phyloP scores from a whole-genome alignment of 2,329 filamentous ascomycete species.

The Apiospora arundinis region DNA sequence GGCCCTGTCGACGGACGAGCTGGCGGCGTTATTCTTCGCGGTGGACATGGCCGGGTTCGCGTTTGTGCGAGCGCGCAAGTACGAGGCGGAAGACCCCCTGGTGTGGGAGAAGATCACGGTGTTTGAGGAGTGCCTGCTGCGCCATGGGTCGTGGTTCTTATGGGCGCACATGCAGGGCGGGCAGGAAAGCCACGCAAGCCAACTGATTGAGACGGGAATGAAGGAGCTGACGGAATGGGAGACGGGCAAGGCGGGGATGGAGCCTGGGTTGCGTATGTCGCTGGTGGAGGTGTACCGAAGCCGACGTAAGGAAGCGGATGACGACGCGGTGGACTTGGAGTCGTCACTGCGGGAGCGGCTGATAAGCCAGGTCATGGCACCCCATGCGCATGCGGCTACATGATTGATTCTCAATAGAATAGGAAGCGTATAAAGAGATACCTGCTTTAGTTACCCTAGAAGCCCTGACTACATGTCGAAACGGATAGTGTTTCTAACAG shows the following conservation, averaged over 20 bases:
- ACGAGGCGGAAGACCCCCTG: constrained; percentile 22
- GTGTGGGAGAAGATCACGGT: constrained; percentile 29
- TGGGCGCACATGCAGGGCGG: constrained; percentile 29
- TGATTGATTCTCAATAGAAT: too few relatives aligned
- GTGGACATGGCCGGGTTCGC: constrained; percentile 26
- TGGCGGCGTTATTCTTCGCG: constrained; percentile 31
- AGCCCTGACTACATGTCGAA: too few relatives aligned
- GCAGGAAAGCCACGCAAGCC: constrained; percentile 20
- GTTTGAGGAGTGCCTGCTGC: constrained; percentile 36
- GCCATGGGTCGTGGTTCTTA: constrained; percentile 39
- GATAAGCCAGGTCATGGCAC: background rate
- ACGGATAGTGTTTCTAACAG: too few relatives aligned
- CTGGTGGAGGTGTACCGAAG: constrained; percentile 27
- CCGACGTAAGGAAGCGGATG: background rate
- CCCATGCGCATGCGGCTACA: background rate
- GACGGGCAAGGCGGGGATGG: constrained; percentile 25
- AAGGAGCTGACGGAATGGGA: constrained; percentile 36
- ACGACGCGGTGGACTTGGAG: background rate
- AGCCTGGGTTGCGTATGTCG: constrained; percentile 33
- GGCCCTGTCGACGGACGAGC: constrained; percentile 30
- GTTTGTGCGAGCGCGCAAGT: constrained; percentile 8
- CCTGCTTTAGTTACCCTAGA: too few relatives aligned
- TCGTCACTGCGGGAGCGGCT: background rate
- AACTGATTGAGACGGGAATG: constrained; percentile 28
- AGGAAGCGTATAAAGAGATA: too few relatives aligned